These are phyloP conservation scores for Tetrahymena elliotti DNA, from an alignment of 73 alveolate species.

Conservation along the genomic window DNA sequence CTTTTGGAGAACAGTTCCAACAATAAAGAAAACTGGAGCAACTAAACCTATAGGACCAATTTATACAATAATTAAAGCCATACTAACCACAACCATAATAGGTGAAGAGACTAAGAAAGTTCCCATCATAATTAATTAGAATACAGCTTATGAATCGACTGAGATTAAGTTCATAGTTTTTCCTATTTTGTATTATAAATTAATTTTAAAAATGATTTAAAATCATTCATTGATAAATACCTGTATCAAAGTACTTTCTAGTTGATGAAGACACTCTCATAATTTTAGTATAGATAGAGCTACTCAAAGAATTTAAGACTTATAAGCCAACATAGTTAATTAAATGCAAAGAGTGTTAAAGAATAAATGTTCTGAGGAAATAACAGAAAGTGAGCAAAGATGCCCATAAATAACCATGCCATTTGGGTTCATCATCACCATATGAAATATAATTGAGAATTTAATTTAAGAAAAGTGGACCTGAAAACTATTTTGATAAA, in stretches of 20 bases:
- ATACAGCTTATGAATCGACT: slow-evolving; percentile 13
- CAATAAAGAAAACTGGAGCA: slow-evolving; percentile 1
- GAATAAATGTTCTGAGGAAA: background rate
- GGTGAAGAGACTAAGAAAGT: slow-evolving; percentile 12
- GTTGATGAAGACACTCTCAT: background rate
- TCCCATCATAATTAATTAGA: background rate
- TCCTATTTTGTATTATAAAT: background rate
- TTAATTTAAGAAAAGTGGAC: background rate
- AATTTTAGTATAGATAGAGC: background rate
- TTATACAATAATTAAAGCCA: background rate
- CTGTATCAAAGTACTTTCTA: background rate
- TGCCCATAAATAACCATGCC: background rate
- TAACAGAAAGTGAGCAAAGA: background rate
- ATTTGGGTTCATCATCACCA: background rate
- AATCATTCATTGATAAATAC: background rate
- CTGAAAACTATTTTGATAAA: background rate
- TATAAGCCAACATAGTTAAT: background rate
- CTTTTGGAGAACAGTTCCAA: background rate
- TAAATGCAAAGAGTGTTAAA: background rate
- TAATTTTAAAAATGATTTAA: background rate
- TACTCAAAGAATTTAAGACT: background rate
- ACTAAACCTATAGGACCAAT: slow-evolving; percentile 4
- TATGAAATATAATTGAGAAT: background rate
- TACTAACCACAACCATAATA: background rate
- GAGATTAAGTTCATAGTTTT: slow-evolving; percentile 16